Evolutionary conservation across 192 early-diverging fungal species (phyloP).

Genomic region (Pilobolus umbonatus): DNA sequence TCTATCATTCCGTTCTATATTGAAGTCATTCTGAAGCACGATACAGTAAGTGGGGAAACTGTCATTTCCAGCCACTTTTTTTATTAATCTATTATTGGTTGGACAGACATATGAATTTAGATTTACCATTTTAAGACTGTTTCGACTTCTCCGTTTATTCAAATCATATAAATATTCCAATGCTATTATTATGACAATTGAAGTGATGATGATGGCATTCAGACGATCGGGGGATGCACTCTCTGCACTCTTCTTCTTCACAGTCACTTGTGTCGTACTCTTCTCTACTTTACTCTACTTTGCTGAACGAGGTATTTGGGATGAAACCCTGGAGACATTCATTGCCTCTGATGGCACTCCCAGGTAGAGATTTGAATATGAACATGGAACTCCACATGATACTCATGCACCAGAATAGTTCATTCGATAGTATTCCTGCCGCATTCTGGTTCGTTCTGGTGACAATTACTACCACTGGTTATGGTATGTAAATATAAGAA

Average conservation of each 20-base stretch:
- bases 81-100: not conserved
- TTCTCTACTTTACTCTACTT: conserved; percentile 77
- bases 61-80: not conserved
- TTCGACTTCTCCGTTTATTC: conserved; percentile 73
- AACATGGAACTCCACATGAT: too few relatives aligned
- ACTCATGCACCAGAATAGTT: too few relatives aligned
- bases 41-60: conserved; percentile 43
- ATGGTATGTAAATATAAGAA: too few relatives aligned
- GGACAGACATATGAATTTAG: conserved; percentile 66
- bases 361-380: too few relatives aligned
- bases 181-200: conserved; percentile 76
- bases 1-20: conserved; percentile 80
- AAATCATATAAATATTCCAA: conserved; percentile 80
- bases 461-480: conserved; percentile 79
- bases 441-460: conserved; percentile 75
- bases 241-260: conserved; percentile 68
- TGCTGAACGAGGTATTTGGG: conserved; percentile 77
- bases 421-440: conserved; percentile 76
- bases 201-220: conserved; percentile 78
- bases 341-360: conserved; percentile 62
- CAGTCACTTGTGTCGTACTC: conserved; percentile 64
- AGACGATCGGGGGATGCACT: conserved; percentile 71
- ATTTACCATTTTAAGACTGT: conserved; percentile 75
- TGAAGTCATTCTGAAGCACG: conserved; percentile 59
- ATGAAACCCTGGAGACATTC: conserved; percentile 60